Conservation (phyloP, 2,329 filamentous ascomycete genomes). For the Teratosphaeria epicoccoides region DNA sequence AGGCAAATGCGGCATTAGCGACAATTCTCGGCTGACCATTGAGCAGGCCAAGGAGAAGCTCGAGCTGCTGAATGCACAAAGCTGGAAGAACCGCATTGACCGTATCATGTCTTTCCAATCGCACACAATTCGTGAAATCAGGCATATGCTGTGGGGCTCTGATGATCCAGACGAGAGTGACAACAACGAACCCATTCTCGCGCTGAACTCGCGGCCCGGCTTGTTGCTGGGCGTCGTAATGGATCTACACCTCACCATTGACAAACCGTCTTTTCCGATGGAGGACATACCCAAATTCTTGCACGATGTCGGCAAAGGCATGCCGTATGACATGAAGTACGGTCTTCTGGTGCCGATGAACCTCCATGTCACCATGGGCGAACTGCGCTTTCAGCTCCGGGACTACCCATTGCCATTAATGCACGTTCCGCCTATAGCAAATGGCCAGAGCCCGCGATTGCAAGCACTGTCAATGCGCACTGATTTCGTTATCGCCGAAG, state of each 20-base stretch:
- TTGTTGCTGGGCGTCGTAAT: constrained; percentile 71
- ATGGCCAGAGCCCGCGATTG: constrained; percentile 66
- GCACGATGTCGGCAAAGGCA: constrained; percentile 86
- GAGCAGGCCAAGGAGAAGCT: constrained; percentile 67
- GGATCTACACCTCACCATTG: constrained; percentile 73
- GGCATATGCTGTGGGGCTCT: constrained; percentile 68
- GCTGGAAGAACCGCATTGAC: constrained; percentile 88
- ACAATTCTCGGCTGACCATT: constrained; percentile 59
- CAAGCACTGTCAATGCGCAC: constrained; percentile 76
- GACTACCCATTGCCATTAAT: constrained; percentile 90
- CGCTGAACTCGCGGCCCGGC: constrained; percentile 73
- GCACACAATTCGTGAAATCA: constrained; percentile 65
- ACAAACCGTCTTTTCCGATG: constrained; percentile 86
- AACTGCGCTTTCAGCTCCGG: constrained; percentile 72
- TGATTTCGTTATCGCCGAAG: constrained; percentile 93
- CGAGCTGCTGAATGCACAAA: constrained; percentile 70
- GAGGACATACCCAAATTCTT: constrained; percentile 74
- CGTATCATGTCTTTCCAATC: constrained; percentile 58
- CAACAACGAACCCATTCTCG: constrained; percentile 74
- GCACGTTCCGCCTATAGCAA: constrained; percentile 74
- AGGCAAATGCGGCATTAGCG: constrained; percentile 59
- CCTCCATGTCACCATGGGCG: constrained; percentile 79
- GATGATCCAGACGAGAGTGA: constrained; percentile 75
- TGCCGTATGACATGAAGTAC: constrained; percentile 86
- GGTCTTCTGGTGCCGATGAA: constrained; percentile 82